phyloP scores from a whole-genome alignment of 768 basidiomycete species.

The Suillus fuscotomentosus region DNA sequence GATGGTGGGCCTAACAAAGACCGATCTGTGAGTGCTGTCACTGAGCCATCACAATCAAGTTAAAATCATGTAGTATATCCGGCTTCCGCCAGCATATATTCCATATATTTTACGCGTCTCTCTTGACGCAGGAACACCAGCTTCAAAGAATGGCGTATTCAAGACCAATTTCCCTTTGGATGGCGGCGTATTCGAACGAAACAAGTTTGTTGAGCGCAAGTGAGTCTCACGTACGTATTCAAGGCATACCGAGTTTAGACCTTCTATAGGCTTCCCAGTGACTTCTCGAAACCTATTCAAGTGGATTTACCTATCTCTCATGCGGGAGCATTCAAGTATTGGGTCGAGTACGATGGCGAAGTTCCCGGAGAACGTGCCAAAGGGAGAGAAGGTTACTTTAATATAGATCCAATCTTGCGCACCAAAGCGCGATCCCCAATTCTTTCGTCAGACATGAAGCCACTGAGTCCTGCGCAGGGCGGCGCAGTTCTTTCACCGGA shows the following conservation, averaged over 20 bases:
- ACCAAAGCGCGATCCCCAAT: constrained; percentile 73
- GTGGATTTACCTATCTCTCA: constrained; percentile 96
- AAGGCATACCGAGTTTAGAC: neutral
- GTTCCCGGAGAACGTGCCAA: constrained; percentile 59
- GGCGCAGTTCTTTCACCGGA: constrained; percentile 53
- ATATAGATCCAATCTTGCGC: constrained; percentile 88
- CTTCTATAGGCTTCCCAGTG: constrained; percentile 65
- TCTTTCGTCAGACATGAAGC: constrained; percentile 51
- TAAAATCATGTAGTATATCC: constrained; percentile 71
- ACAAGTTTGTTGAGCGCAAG: constrained; percentile 73
- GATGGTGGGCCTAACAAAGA: constrained; percentile 91
- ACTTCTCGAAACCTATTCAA: constrained; percentile 89
- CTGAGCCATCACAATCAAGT: constrained; percentile 6
- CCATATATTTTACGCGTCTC: constrained; percentile 93
- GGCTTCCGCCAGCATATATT: constrained; percentile 84
- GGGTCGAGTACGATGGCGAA: constrained; percentile 84
- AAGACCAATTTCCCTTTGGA: constrained; percentile 97
- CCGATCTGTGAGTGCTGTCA: constrained; percentile 59
- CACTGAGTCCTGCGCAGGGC: constrained; percentile 50
- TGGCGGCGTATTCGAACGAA: constrained; percentile 80
- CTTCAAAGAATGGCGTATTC: constrained; percentile 86
- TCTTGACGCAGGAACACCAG: constrained; percentile 89
- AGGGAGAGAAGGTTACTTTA: constrained; percentile 92
- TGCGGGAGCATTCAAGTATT: constrained; percentile 94
- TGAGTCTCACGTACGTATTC: constrained; percentile 35